Evolutionary conservation across 176 grass and related monocot species (phyloP).

Genomic region (Phoenix dactylifera): DNA sequence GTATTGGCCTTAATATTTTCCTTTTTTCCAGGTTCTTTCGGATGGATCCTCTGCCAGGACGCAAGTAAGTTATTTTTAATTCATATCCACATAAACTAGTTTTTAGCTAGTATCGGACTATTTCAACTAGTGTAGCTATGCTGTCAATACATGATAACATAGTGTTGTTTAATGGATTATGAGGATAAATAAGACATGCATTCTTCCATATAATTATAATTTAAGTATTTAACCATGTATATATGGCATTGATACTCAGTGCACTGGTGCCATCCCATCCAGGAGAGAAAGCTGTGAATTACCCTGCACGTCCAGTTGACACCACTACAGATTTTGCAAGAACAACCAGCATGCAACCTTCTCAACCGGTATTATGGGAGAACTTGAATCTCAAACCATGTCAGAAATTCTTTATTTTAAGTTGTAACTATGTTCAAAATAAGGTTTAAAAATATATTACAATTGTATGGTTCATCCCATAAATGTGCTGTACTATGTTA

Average conservation of each 20-base stretch:
- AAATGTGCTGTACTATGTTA: too few relatives aligned
- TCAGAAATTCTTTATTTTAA: too few relatives aligned
- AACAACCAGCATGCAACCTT: constrained; percentile 80
- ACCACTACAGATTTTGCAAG: constrained; percentile 94
- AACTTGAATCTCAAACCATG: background rate
- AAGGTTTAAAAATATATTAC: too few relatives aligned
- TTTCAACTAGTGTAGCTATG: too few relatives aligned
- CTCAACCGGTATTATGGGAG: constrained; percentile 54
- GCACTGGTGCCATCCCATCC: constrained; percentile 70
- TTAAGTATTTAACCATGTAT: background rate
- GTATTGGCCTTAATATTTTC: background rate
- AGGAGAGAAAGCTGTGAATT: constrained; percentile 66
- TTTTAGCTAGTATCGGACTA: background rate
- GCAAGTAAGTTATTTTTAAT: constrained; percentile 68
- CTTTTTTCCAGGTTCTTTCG: constrained; percentile 71
- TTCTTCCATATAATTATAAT: too few relatives aligned
- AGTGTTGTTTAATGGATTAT: too few relatives aligned
- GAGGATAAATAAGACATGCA: too few relatives aligned
- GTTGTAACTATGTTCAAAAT: too few relatives aligned
- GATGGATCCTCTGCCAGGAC: constrained; percentile 84
- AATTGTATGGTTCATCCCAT: too few relatives aligned
- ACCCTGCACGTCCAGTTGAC: constrained; percentile 87
- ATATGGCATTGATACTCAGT: constrained; percentile 40
- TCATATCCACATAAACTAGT: background rate
- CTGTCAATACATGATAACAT: too few relatives aligned